phyloP scores from a whole-genome alignment of 345 rosid genomes.

The Kandelia obovata region DNA sequence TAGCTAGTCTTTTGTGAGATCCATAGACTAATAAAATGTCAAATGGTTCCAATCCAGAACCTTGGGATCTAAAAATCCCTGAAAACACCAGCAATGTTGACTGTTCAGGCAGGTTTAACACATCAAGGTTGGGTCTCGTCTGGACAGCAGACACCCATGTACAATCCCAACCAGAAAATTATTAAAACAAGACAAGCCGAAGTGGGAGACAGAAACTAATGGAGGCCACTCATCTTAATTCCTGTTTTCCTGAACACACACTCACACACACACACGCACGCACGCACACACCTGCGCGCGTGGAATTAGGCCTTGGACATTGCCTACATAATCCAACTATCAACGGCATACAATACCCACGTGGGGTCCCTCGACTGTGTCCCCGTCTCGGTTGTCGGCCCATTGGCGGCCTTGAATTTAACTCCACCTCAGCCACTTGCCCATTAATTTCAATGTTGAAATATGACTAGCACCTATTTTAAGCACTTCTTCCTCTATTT shows the following conservation, averaged over 20 bases:
- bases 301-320: slow-evolving; percentile 32
- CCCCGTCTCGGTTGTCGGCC: slow-evolving; percentile 75
- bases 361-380: slow-evolving; percentile 42
- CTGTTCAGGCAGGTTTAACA: slow-evolving; percentile 35
- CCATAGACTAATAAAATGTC: no score
- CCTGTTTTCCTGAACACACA: neutral
- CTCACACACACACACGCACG: neutral
- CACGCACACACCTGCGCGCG: slow-evolving; percentile 18
- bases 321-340: neutral
- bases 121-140: slow-evolving; percentile 27
- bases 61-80: slow-evolving; percentile 49
- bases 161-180: slow-evolving; percentile 6
- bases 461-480: neutral
- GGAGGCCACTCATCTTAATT: neutral
- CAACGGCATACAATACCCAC: slow-evolving; percentile 24
- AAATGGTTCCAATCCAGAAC: no score
- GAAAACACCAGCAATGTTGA: slow-evolving; percentile 51
- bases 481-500: no score
- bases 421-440: slow-evolving; percentile 14
- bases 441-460: neutral
- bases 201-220: no score
- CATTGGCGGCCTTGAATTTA: slow-evolving; percentile 22
- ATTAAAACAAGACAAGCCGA: no score
- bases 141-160: neutral
- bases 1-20: no score